Percentiles rank a stretch among this genome's conserved stretches.
Evolutionary conservation across 2,329 filamentous ascomycete species (phyloP).

Genomic region (Trichoderma polysporum): DNA sequence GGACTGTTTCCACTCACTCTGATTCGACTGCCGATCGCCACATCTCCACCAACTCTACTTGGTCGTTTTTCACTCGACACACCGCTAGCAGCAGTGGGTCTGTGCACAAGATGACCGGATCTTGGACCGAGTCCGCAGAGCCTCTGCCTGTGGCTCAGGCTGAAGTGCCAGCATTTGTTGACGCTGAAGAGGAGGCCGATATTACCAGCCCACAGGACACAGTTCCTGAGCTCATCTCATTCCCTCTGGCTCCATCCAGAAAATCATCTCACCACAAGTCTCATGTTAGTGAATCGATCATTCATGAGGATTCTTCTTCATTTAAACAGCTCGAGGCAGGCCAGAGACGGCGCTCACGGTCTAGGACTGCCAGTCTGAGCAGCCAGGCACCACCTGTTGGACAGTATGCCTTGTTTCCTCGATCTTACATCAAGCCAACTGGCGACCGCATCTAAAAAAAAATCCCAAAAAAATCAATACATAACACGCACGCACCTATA

Average conservation of each 20-base stretch:
- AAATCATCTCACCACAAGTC: slow-evolving; percentile 36
- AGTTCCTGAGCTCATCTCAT: slow-evolving; percentile 37
- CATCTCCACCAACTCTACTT: slow-evolving; percentile 53
- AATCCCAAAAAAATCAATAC: background rate
- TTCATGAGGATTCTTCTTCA: slow-evolving; percentile 31
- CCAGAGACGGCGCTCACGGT: slow-evolving; percentile 39
- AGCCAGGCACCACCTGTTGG: slow-evolving; percentile 44
- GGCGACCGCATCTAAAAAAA: slow-evolving; percentile 34
- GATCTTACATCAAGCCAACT: slow-evolving; percentile 33
- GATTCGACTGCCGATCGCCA: slow-evolving; percentile 52
- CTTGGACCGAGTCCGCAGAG: slow-evolving; percentile 36
- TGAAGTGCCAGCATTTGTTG: slow-evolving; percentile 24
- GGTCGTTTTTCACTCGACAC: slow-evolving; percentile 54
- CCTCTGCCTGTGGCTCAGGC: slow-evolving; percentile 31
- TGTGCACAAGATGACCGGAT: slow-evolving; percentile 36
- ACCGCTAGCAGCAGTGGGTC: slow-evolving; percentile 56
- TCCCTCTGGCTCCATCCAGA: slow-evolving; percentile 27
- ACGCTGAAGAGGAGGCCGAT: slow-evolving; percentile 23
- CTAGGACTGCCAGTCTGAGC: slow-evolving; percentile 48
- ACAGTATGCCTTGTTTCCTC: slow-evolving; percentile 49
- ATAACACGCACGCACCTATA: background rate
- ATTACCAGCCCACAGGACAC: slow-evolving; percentile 31
- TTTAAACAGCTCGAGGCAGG: background rate
- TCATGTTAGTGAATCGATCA: slow-evolving; percentile 40
- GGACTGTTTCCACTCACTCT: slow-evolving; percentile 49